Conservation (phyloP, 208 protist genomes). For the Leishmania lainsoni region DNA sequence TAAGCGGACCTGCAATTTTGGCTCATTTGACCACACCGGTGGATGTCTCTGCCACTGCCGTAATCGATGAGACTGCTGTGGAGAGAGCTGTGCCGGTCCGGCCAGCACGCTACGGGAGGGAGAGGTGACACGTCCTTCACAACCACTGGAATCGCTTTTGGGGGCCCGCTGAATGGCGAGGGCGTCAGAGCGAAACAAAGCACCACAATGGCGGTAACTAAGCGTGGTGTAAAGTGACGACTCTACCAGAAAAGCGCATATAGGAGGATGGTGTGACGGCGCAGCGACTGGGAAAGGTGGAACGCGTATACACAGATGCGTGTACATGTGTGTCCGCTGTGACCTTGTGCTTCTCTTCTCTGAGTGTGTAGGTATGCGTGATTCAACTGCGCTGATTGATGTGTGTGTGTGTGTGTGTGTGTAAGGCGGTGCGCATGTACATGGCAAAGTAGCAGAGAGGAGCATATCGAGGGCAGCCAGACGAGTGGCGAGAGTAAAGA, state of each 20-base stretch:
- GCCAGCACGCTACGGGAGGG: background rate
- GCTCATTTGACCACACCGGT: background rate
- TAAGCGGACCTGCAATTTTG: background rate
- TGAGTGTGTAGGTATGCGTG: background rate
- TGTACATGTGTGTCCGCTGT: background rate
- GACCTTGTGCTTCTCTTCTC: background rate
- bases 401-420: background rate
- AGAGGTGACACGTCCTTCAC: background rate
- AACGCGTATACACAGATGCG: background rate
- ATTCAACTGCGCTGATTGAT: too few relatives aligned
- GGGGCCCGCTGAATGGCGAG: background rate
- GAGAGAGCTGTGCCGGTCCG: background rate
- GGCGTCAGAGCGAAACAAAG: background rate
- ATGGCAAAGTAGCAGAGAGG: background rate
- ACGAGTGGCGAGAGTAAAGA: background rate
- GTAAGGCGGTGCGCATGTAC: background rate
- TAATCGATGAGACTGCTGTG: background rate
- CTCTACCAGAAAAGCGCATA: background rate
- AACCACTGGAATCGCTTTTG: background rate
- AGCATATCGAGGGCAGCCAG: background rate
- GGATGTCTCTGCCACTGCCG: background rate
- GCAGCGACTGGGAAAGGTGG: background rate
- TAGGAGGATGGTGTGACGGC: background rate
- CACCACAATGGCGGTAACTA: background rate
- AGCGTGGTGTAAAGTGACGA: background rate